A percentile compares a stretch with the other conserved stretches of the same genome.
phyloP scores from a whole-genome alignment of 192 early-diverging fungal species.

The Umbelopsis vinacea region DNA sequence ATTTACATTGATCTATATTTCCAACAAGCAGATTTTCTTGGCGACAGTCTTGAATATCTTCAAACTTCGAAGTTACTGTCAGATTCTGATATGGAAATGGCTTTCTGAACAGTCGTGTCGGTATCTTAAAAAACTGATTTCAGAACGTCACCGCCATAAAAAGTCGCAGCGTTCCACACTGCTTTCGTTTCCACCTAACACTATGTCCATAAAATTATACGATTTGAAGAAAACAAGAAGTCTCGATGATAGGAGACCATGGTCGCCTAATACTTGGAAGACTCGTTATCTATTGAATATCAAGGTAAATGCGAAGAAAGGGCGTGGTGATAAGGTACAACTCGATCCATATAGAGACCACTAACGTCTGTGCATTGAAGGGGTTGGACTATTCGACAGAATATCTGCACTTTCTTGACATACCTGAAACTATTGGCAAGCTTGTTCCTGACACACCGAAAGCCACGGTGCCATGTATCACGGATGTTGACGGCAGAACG shows the following conservation, averaged over 20 bases:
- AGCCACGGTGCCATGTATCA: conserved; percentile 49
- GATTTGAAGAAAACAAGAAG: neutral
- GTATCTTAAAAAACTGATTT: too few species aligned
- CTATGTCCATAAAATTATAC: neutral
- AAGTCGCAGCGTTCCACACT: too few species aligned
- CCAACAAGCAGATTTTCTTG: too few species aligned
- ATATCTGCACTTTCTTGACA: conserved; percentile 25
- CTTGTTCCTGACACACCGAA: conserved; percentile 3
- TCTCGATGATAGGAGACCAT: neutral
- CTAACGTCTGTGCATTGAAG: neutral
- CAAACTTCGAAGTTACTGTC: too few species aligned
- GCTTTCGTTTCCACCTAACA: too few species aligned
- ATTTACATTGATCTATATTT: too few species aligned
- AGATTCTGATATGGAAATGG: too few species aligned
- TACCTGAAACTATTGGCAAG: conserved; percentile 24
- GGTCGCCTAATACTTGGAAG: conserved; percentile 37
- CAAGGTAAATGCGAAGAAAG: conserved; percentile 24
- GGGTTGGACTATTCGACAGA: conserved; percentile 27
- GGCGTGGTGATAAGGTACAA: neutral
- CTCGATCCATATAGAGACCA: neutral
- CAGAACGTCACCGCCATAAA: too few species aligned
- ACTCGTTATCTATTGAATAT: conserved; percentile 28
- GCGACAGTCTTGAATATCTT: too few species aligned
- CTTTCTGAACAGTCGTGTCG: too few species aligned
- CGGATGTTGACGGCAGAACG: conserved; percentile 32